Conservation (phyloP, 164 flowering plant species). For the Brasenia schreberi region DNA sequence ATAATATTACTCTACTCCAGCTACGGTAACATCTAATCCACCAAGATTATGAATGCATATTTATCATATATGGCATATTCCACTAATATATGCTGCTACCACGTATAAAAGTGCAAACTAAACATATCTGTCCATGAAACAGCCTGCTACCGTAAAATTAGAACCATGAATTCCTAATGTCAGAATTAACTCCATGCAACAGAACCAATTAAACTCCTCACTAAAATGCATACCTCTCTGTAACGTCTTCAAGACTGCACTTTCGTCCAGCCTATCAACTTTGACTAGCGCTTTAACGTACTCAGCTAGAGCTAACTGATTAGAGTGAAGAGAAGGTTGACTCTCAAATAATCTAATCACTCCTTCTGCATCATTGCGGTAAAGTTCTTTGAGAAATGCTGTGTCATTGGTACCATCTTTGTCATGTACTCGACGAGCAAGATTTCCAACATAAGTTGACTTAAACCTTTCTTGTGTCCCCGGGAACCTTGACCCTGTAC, state of each 20-base stretch:
- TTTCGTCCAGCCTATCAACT: constrained; percentile 77
- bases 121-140: no score
- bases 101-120: no score
- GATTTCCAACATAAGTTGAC: constrained; percentile 68
- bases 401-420: constrained; percentile 46
- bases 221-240: constrained; percentile 53
- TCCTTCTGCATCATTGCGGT: constrained; percentile 71
- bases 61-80: no score
- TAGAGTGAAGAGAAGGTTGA: constrained; percentile 66
- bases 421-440: constrained; percentile 68
- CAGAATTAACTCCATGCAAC: neutral
- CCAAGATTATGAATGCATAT: no score
- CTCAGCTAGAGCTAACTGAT: constrained; percentile 76
- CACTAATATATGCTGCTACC: no score
- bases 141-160: no score
- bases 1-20: no score
- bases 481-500: neutral
- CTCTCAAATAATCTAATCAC: constrained; percentile 84
- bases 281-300: constrained; percentile 87
- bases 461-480: constrained; percentile 35
- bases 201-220: neutral
- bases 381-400: constrained; percentile 57
- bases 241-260: constrained; percentile 72
- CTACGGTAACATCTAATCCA: no score
- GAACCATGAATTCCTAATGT: no score